These are phyloP conservation scores for Mycena filopes DNA, from an alignment of 768 basidiomycete species.

Conservation along the genomic window DNA sequence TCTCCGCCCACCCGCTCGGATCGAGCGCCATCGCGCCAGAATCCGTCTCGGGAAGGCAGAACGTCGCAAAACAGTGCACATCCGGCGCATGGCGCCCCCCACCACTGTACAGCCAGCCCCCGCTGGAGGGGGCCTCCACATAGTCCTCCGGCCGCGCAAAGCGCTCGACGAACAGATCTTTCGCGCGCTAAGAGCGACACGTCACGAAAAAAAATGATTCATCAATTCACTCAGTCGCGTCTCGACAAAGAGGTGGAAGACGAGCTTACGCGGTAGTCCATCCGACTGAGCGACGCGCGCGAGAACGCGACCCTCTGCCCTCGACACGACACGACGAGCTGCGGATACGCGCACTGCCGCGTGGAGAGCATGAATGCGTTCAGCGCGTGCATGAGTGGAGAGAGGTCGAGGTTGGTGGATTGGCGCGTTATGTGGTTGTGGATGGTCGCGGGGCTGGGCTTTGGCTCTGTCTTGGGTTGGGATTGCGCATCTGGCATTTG, in stretches of 20 bases:
- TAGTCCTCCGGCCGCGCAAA: constrained; percentile 18
- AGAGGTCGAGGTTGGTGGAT: constrained; percentile 4
- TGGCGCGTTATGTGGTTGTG: constrained; percentile 15
- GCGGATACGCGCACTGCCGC: constrained; percentile 21
- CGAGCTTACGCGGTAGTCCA: constrained; percentile 2
- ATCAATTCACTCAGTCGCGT: too few relatives aligned
- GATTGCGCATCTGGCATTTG: too few relatives aligned
- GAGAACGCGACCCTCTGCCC: constrained; percentile 15
- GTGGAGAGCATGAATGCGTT: constrained; percentile 20
- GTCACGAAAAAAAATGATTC: neutral
- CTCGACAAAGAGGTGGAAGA: too few relatives aligned
- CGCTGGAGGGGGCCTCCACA: neutral
- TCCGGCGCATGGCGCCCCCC: neutral
- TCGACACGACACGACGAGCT: constrained; percentile 20
- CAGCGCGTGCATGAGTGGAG: constrained; percentile 2
- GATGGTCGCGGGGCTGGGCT: too few relatives aligned
- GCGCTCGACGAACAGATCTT: constrained; percentile 10
- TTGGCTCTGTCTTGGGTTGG: too few relatives aligned
- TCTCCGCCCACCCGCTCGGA: constrained; percentile 16
- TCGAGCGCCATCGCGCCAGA: neutral
- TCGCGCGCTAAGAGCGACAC: constrained; percentile 2
- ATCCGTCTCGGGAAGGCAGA: constrained; percentile 7
- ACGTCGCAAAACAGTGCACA: constrained; percentile 14
- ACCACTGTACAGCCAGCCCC: neutral
- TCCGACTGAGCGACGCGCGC: neutral